phyloP scores from a whole-genome alignment of 2,329 filamentous ascomycete genomes.

The Phyllosticta capitalensis region DNA sequence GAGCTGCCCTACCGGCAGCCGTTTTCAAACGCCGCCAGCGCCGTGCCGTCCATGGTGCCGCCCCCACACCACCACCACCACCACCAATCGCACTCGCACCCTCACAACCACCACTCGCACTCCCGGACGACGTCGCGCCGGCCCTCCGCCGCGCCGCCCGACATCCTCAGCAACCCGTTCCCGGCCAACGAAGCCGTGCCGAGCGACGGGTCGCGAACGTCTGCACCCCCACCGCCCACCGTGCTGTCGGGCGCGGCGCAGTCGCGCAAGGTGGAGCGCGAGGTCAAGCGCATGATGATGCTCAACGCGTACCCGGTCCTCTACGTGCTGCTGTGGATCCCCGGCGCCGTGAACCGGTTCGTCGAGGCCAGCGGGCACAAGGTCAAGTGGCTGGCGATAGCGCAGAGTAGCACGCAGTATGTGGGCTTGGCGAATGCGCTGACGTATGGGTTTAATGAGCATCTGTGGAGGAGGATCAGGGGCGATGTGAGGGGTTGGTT shows the following conservation, averaged over 20 bases:
- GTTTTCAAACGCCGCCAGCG: not conserved
- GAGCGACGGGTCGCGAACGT: not conserved
- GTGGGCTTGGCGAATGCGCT: constrained; percentile 18
- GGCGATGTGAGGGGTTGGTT: constrained; percentile 2
- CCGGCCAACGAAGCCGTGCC: not conserved
- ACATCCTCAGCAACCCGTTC: not conserved
- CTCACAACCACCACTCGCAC: not conserved
- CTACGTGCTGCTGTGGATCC: constrained; percentile 26
- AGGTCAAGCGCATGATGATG: constrained; percentile 21
- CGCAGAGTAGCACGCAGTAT: constrained; percentile 18
- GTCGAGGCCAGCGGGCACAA: constrained; percentile 15
- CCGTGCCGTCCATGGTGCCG: too few species aligned
- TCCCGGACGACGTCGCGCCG: not conserved
- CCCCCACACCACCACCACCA: too few species aligned
- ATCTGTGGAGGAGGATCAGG: constrained; percentile 5
- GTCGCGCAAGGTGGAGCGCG: constrained; percentile 11
- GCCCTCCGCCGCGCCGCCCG: not conserved
- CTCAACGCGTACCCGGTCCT: constrained; percentile 26
- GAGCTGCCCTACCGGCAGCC: not conserved
- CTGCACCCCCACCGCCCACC: not conserved
- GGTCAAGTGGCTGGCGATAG: constrained; percentile 10
- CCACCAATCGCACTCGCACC: not conserved
- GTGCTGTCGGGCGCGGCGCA: constrained; percentile 3
- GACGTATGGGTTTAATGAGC: constrained; percentile 17
- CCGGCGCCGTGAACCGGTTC: constrained; percentile 21